A percentile compares a stretch with the other conserved stretches of the same genome.
These are phyloP conservation scores for Corymbia maculata DNA, from an alignment of 345 rosid genomes.

Conservation along the genomic window DNA sequence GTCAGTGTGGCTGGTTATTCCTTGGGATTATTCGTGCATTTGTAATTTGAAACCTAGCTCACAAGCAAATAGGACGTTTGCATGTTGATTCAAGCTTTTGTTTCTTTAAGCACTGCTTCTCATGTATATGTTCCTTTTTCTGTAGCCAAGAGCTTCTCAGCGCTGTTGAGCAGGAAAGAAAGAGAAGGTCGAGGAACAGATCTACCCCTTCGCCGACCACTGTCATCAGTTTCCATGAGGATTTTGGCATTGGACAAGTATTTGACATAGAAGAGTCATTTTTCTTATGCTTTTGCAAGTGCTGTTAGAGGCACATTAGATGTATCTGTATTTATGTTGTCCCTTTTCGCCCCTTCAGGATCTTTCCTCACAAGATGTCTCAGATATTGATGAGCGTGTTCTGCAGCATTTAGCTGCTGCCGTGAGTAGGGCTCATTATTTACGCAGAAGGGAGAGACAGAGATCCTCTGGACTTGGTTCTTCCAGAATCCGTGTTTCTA, in stretches of 20 bases:
- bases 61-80: background rate
- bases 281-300: background rate
- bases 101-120: background rate
- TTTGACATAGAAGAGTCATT: background rate
- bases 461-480: slow-evolving; percentile 29
- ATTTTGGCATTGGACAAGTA: slow-evolving; percentile 48
- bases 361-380: slow-evolving; percentile 37
- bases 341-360: slow-evolving; percentile 21
- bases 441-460: slow-evolving; percentile 46
- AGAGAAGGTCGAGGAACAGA: slow-evolving; percentile 26
- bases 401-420: slow-evolving; percentile 58
- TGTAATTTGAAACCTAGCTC: background rate
- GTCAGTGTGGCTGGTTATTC: background rate
- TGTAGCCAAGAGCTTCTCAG: slow-evolving; percentile 77
- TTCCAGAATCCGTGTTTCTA: slow-evolving; percentile 11
- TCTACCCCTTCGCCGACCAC: slow-evolving; percentile 17
- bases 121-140: background rate
- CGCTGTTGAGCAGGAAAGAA: slow-evolving; percentile 59
- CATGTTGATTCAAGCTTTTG: background rate
- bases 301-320: background rate
- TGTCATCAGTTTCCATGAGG: slow-evolving; percentile 16
- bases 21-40: background rate
- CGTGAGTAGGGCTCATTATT: slow-evolving; percentile 35
- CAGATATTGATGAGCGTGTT: slow-evolving; percentile 50
- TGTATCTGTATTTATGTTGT: background rate